A percentile compares a stretch with the other conserved stretches of the same genome.
phyloP scores from a whole-genome alignment of 495 filamentous ascomycete genomes.

The Sordaria brevicollis region DNA sequence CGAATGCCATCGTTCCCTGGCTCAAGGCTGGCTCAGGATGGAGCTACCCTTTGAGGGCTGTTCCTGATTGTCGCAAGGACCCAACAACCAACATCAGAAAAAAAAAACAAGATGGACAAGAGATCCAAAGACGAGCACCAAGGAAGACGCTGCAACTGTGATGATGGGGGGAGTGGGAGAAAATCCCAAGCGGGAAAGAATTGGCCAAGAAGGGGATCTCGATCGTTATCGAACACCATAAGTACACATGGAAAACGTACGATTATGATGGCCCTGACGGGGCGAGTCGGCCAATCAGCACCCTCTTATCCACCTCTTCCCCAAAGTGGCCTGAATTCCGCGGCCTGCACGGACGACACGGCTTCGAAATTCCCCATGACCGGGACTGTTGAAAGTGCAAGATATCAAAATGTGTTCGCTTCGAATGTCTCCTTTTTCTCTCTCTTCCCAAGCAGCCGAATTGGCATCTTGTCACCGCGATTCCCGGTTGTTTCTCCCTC shows the following conservation, averaged over 20 bases:
- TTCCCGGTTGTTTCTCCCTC: not conserved
- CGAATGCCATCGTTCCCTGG: not conserved
- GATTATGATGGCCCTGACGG: constrained; percentile 13
- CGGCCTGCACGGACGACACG: not conserved
- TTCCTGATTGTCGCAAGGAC: not conserved
- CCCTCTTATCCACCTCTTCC: constrained; percentile 5
- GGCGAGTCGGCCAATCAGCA: constrained; percentile 15
- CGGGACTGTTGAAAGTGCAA: not conserved
- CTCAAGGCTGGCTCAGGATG: not conserved
- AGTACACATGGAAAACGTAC: constrained; percentile 26
- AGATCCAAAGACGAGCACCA: not conserved
- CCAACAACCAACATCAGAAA: not conserved
- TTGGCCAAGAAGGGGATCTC: constrained; percentile 16
- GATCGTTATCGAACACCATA: constrained; percentile 23
- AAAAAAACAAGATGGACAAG: not conserved
- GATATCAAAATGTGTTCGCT: not conserved
- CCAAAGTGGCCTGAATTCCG: constrained; percentile 2
- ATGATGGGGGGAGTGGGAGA: constrained; percentile 1
- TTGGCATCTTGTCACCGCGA: not conserved
- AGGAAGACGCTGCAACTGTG: not conserved
- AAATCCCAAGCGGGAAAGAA: constrained; percentile 2
- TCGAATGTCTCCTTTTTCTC: not conserved
- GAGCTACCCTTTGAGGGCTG: not conserved
- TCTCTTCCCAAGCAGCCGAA: not conserved
- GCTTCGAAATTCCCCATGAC: constrained; percentile 2